Evolutionary conservation across 1,284 basidiomycete species (phyloP).

Genomic region (Meira nashicola): DNA sequence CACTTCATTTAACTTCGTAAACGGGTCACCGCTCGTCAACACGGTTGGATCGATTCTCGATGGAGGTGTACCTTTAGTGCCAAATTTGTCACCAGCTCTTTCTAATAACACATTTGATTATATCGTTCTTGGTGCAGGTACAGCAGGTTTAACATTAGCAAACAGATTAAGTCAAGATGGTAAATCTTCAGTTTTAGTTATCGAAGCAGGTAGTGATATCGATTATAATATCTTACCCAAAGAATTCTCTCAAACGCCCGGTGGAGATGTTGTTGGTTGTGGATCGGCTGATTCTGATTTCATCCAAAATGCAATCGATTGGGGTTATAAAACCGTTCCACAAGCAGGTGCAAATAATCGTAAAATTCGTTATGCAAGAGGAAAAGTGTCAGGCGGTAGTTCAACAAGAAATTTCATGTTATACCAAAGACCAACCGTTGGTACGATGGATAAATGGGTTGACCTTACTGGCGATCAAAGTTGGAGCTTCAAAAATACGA

Average conservation of each 20-base stretch:
- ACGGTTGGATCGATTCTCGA: no score
- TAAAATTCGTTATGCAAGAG: conserved; percentile 27
- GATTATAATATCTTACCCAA: conserved; percentile 19
- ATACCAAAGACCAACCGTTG: conserved; percentile 26
- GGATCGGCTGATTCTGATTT: conserved; percentile 18
- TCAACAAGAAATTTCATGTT: conserved; percentile 38
- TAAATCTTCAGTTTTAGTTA: conserved; percentile 30
- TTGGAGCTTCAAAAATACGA: conserved; percentile 26
- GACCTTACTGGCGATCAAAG: conserved; percentile 26
- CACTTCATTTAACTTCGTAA: no score
- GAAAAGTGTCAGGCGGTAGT: conserved; percentile 35
- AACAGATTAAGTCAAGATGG: conserved; percentile 31
- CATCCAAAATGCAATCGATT: conserved; percentile 24
- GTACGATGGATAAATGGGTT: conserved; percentile 27
- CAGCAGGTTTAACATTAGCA: conserved; percentile 34
- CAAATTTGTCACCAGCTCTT: neutral
- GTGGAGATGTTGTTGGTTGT: conserved; percentile 24
- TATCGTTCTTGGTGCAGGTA: conserved; percentile 33
- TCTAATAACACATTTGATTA: conserved; percentile 21
- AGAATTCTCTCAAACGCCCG: conserved; percentile 27
- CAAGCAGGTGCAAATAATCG: conserved; percentile 28
- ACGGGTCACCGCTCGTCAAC: no score
- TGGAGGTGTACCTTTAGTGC: neutral
- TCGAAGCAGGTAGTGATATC: conserved; percentile 39
- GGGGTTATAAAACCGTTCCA: conserved; percentile 26